phyloP scores from a whole-genome alignment of 2,329 filamentous ascomycete genomes.

The Ophiocordyceps polyrhachis-furcata region DNA sequence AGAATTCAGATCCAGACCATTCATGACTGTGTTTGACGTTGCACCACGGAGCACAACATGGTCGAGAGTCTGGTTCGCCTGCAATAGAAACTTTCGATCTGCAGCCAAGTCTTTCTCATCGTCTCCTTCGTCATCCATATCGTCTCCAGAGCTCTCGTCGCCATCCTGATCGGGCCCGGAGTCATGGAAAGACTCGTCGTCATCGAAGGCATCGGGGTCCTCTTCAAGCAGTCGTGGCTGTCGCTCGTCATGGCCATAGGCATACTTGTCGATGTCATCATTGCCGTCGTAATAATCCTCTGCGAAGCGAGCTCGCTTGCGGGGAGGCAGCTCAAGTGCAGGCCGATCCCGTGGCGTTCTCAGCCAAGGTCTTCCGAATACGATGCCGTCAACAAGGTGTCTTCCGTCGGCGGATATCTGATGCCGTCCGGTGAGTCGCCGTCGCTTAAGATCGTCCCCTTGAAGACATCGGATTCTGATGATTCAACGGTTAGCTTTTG shows the following conservation, averaged over 20 bases:
- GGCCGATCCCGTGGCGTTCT: constrained; percentile 42
- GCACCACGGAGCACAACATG: constrained; percentile 6
- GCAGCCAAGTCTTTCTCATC: constrained; percentile 9
- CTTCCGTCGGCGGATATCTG: constrained; percentile 66
- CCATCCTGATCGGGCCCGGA: constrained; percentile 9
- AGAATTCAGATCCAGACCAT: constrained; percentile 4
- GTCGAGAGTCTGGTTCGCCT: constrained; percentile 17
- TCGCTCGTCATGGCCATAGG: constrained; percentile 17
- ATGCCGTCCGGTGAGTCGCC: constrained; percentile 56
- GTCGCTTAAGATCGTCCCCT: constrained; percentile 52
- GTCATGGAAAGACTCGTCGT: constrained; percentile 2
- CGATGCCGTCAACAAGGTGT: constrained; percentile 69
- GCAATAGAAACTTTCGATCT: constrained; percentile 23
- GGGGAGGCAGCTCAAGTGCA: constrained; percentile 49
- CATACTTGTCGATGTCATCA: constrained; percentile 17
- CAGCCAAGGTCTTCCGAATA: constrained; percentile 60
- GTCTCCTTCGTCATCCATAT: constrained; percentile 7
- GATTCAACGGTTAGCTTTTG: too few relatives aligned
- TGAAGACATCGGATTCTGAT: constrained; percentile 59
- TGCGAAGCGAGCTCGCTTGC: constrained; percentile 43
- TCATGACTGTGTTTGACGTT: background rate
- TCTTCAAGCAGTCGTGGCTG: constrained; percentile 14
- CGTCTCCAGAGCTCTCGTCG: constrained; percentile 18
- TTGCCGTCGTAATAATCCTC: constrained; percentile 18
- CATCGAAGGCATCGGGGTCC: constrained; percentile 5